Conservation (phyloP, 192 early-diverging fungal genomes). For the Entophlyctis helioformis region DNA sequence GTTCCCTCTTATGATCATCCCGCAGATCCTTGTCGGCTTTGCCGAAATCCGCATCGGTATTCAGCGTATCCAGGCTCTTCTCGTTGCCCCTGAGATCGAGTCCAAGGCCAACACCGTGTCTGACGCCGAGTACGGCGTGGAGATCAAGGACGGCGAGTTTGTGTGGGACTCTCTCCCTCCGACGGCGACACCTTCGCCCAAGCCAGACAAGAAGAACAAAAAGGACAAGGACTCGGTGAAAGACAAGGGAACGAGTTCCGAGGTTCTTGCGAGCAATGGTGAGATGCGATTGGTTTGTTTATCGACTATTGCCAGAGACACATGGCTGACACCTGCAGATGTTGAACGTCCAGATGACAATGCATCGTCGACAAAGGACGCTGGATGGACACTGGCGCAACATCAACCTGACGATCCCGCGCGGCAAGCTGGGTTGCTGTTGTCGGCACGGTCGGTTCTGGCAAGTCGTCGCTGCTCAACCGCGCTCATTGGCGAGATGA, state of each 20-base stretch:
- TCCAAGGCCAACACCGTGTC: slow-evolving; percentile 22
- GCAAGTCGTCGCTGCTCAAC: slow-evolving; percentile 76
- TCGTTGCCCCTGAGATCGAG: slow-evolving; percentile 53
- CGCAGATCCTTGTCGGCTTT: slow-evolving; percentile 21
- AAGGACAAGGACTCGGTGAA: slow-evolving; percentile 18
- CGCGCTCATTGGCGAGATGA: slow-evolving; percentile 78
- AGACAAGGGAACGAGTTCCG: slow-evolving; percentile 20
- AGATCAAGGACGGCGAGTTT: slow-evolving; percentile 47
- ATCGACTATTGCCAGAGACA: too few relatives aligned
- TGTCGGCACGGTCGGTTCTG: slow-evolving; percentile 71
- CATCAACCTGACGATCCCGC: slow-evolving; percentile 33
- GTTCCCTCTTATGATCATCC: slow-evolving; percentile 46
- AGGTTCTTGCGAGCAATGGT: too few relatives aligned
- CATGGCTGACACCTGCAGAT: too few relatives aligned
- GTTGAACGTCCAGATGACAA: too few relatives aligned
- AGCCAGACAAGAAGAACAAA: slow-evolving; percentile 12
- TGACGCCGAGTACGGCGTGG: slow-evolving; percentile 34
- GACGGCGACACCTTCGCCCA: neutral
- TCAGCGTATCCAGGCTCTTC: slow-evolving; percentile 31
- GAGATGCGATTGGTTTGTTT: too few relatives aligned
- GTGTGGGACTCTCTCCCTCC: slow-evolving; percentile 47
- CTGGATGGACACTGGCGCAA: too few relatives aligned
- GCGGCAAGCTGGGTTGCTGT: slow-evolving; percentile 60
- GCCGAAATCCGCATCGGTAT: slow-evolving; percentile 43
- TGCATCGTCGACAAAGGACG: too few relatives aligned